Base-by-base conservation (phyloP, 2,329 filamentous ascomycete species). In the Ophiostoma pallidulum region DNA sequence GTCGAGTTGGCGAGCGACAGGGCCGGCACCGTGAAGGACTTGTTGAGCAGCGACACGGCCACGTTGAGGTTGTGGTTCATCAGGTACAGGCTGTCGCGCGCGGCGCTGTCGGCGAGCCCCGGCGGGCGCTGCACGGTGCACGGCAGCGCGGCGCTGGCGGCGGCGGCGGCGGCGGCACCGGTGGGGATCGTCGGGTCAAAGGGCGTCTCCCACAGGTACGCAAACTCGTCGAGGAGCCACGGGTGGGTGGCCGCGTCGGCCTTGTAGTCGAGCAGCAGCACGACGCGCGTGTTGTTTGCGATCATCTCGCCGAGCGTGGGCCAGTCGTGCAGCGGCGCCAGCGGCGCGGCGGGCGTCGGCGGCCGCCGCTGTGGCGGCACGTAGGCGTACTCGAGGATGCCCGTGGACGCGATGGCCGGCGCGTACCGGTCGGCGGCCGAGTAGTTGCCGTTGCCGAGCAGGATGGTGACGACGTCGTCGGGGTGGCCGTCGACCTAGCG, bases 1-100 rank as follows among this genome's bases (percentile, higher is more conserved):
- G 86, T 91, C 51, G 75, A 66, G 57, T 86, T 86, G 48, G 91
- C 66, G 35, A 81, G 61, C 4, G 80, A 76, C 0, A 80, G 78
- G 49, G 86, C 84, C 0, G 87, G 87, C 12, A 92, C 81, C 8
- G 89, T 68, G 39, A 92, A 61, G 18, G 73, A 68, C 14, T 75
- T 61, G 26, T 78, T 78, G 3, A 81, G 77, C 31, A 94, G 65
- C 45, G 75, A 75, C 52, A 94, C 76, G 55, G 89, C 74, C 50
- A 83, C 74, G 62, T 95, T 95, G 50, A 95, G 74, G 61, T 96
- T 96, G 69, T 96, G 90, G 65, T 96, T 96, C 58, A 84, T 77
- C 59, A 95, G 74, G 62, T 90, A 94, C 65, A 94, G 72, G 37
- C 81, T 74, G 26, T 81, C 70, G 49, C 70, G 68, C 0, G 77